These are phyloP conservation scores for Lipomyces starkeyi DNA, from an alignment of 805 yeast genomes.

Conservation along the genomic window DNA sequence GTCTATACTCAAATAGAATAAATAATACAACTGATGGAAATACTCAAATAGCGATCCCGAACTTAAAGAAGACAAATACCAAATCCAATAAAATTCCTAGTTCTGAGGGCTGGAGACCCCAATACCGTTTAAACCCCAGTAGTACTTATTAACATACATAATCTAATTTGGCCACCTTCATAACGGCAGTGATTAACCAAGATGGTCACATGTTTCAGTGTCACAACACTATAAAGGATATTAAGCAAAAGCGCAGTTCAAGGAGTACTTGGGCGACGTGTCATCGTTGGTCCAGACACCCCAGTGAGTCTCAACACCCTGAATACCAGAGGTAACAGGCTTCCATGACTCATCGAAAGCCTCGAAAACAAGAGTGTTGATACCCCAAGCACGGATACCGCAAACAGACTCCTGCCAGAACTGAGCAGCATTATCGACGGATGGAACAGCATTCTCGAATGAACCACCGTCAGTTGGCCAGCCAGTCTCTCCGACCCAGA, in stretches of 20 bases:
- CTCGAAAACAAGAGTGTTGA: conserved; percentile 90
- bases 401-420: conserved; percentile 91
- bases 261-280: conserved; percentile 29
- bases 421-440: conserved; percentile 70
- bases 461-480: conserved; percentile 92
- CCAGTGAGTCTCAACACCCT: conserved; percentile 88
- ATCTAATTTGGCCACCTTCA: too few species aligned
- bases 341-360: conserved; percentile 97
- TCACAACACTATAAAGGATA: not conserved
- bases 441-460: conserved; percentile 71
- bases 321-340: conserved; percentile 84
- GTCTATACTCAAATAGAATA: not conserved
- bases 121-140: too few species aligned
- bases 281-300: conserved; percentile 73
- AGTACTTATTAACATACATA: too few species aligned
- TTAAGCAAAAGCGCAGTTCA: conserved; percentile 22
- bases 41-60: not conserved
- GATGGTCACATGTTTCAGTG: too few species aligned
- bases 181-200: too few species aligned
- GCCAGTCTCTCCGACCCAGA: conserved; percentile 95
- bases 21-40: not conserved
- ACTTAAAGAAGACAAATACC: not conserved
- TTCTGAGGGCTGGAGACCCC: too few species aligned
- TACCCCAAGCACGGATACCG: conserved; percentile 95
- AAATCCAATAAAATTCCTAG: too few species aligned